Evolutionary conservation across 768 basidiomycete genomes (phyloP), one percentile per base, ranked within the genome.

Genomic region (Cytidiella melzeri): DNA sequence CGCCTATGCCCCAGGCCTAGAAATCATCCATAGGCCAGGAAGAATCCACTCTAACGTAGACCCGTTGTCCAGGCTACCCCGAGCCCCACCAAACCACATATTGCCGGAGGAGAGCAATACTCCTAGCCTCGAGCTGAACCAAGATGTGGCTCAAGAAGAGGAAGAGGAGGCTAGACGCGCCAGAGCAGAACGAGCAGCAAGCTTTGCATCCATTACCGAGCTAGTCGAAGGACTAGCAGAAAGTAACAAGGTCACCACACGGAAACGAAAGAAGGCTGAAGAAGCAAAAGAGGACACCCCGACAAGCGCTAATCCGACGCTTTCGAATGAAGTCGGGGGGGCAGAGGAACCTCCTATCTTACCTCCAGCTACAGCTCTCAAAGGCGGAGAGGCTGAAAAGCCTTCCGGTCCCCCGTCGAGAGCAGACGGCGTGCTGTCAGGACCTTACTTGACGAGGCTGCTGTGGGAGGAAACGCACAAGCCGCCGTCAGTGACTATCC

Each of bases 11-110:
- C 67, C 63, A 0, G 51, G 52, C 0, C 49, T 71, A 0, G 54
- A 56, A 39, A 67, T 70, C 15, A 53, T 65, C 1, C 69, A 69
- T 38, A 46, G 65, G 15, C 53, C 67, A 0, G 69, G 69, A 0
- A 12, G 61, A 21, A 50, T 67, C 0, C 69, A 70, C 39, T 68
- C 64, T 1, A 70, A 71, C 43, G 50, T 63, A 13, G 62, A 63
- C 38, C 62, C 62, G 3, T 24, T 63, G 3, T 60, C 61, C 4
- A 19, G 62, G 12, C 50, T 63, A 9, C 42, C 45, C 12, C 7
- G 36, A n/a, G 25, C 6, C 10, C 10, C 34, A 36, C 10, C 10
- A 36, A 10, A 36, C 10, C 10, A 10, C 18, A 36, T 10, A 36
- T 10, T 10, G 34, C 23, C 39, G 9, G 47, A 43, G 12, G 21